Base-by-base conservation (phyloP, 2,329 filamentous ascomycete species). In the Ophiocordyceps robertsii region DNA sequence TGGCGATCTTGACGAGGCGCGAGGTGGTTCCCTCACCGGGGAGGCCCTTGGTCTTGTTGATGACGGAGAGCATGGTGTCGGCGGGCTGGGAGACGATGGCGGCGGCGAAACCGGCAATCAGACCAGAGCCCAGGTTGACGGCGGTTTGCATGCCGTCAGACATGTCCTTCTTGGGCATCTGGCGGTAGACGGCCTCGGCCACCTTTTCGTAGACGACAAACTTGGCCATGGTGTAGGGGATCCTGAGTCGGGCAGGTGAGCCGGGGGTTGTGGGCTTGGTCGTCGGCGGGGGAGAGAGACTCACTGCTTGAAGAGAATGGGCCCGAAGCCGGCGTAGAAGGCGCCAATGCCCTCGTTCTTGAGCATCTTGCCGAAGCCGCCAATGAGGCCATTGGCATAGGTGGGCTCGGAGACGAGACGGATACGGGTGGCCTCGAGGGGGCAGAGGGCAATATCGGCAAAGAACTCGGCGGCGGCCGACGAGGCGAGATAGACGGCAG, bases 161-260 rank as follows among this genome's bases (percentile, higher is more conserved):
- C 53, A 84, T 66, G 46, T 68, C 72, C 58, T 72, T 67, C 76
- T 89, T 90, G 75, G 86, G 81, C 61, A 83, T 66, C 42, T 59
- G 49, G 54, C 68, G 64, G 75, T 80, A 90, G 70, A 84, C 65
- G 53, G 72, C 58, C 72, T 92, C 86, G 56, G 79, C 71, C 56
- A 87, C 83, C 76, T 90, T 90, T 72, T 93, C 86, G 77, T 78
- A 92, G 57, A 89, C 86, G 67, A 90, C 86, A 72, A 93, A 93
- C 75, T 93, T 93, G 76, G 86, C 74, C 82, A 92, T 89, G 66
- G 86, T 93, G 74, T 93, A 93, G 51, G 86, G 86, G 56, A 93
- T 80, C 75, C 82, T 86, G 51, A 6, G 38, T 10, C 17, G 10
- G 44, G 45, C 14, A 49, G 45, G 30, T 12, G 12, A n/a, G 24